phyloP scores from a whole-genome alignment of 148 eudicot species.

The Gaultheria prostrata region DNA sequence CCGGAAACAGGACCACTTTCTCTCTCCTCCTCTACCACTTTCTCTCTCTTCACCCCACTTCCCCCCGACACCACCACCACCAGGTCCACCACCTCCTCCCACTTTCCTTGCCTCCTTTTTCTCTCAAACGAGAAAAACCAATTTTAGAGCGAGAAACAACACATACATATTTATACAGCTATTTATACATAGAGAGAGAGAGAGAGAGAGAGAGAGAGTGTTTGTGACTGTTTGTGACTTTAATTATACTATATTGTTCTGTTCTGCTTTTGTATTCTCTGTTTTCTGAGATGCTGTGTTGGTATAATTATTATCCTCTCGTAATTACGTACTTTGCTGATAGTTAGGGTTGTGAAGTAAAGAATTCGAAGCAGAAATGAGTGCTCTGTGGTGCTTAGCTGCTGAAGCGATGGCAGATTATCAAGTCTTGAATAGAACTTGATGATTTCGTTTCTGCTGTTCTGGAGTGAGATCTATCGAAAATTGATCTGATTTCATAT shows the following conservation, averaged over 20 bases:
- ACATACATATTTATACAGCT: not conserved
- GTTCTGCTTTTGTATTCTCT: not conserved
- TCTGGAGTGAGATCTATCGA: too few species aligned
- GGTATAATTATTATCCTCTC: not conserved
- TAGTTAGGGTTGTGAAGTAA: not conserved
- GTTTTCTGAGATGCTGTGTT: not conserved
- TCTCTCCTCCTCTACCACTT: not conserved
- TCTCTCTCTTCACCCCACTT: slow-evolving; percentile 7
- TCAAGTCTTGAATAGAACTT: too few species aligned
- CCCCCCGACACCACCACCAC: not conserved
- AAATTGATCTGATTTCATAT: too few species aligned
- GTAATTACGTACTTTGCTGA: too few species aligned
- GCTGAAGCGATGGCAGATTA: too few species aligned
- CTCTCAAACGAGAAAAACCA: not conserved
- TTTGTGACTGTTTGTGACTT: not conserved
- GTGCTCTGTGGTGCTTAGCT: not conserved
- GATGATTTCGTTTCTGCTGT: too few species aligned
- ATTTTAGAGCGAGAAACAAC: not conserved
- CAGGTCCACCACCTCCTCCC: not conserved
- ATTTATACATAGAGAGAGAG: not conserved
- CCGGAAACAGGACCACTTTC: not conserved
- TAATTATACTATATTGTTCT: not conserved
- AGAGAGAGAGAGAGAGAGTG: not conserved
- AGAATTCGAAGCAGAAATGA: not conserved
- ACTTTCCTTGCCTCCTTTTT: not conserved